Evolutionary conservation across 2,329 filamentous ascomycete species (phyloP).

Genomic region (Helotiales sp.): DNA sequence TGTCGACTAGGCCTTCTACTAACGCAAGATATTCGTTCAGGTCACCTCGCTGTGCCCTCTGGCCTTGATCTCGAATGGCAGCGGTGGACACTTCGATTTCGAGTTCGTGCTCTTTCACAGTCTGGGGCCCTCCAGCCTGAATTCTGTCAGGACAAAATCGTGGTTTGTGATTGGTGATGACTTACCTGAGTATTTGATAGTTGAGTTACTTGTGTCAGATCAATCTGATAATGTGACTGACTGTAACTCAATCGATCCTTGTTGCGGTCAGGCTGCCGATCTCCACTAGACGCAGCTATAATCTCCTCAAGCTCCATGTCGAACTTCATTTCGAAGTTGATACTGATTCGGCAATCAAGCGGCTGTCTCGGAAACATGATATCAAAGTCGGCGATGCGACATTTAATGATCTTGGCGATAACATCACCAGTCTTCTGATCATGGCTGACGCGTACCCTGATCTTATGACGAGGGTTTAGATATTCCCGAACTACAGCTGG

Average conservation of each 20-base stretch:
- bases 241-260: conserved; percentile 93
- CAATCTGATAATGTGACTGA: conserved; percentile 85
- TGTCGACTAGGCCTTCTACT: conserved; percentile 74
- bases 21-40: conserved; percentile 65
- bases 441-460: conserved; percentile 72
- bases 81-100: conserved; percentile 73
- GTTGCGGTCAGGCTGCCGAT: conserved; percentile 57
- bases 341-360: conserved; percentile 89
- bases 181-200: conserved; percentile 53
- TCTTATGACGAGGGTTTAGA: conserved; percentile 54
- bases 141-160: conserved; percentile 1
- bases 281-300: conserved; percentile 32
- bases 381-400: conserved; percentile 83
- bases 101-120: conserved; percentile 73
- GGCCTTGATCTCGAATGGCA: conserved; percentile 66
- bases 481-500: conserved; percentile 64
- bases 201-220: conserved; percentile 91
- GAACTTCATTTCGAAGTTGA: conserved; percentile 92
- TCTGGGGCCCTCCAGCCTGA: conserved; percentile 28
- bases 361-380: conserved; percentile 74
- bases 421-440: conserved; percentile 71
- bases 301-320: conserved; percentile 64
- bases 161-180: not conserved
- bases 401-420: conserved; percentile 86
- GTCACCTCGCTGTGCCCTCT: conserved; percentile 50